Evolutionary conservation across 1,139 yeast genomes (phyloP), one percentile per base, ranked within the genome.

Genomic region (Kluyveromyces sp.): DNA sequence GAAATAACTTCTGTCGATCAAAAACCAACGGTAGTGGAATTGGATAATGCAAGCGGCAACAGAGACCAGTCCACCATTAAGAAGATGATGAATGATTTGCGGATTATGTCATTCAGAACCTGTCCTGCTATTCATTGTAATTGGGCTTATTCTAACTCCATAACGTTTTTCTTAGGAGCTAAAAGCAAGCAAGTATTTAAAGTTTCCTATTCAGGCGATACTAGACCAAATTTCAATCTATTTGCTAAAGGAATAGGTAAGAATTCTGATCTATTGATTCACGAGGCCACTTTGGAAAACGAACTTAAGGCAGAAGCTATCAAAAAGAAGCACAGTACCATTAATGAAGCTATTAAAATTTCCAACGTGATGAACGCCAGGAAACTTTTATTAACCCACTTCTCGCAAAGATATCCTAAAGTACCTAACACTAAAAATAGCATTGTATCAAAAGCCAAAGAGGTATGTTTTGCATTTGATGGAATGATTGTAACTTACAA

Each of bases 131-230:
- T 75, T 34, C 98, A 92, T 63, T 90, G 97, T 62, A 78, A 78
- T 27, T 81, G 83, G 78, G 78, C 97, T 0, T 92, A 90, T 61
- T 83, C 90, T 5, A 81, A 79, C 26, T 67, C 83, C 1, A 68
- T 90, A 10, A 66, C 73, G 0, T 81, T 83, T 52, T 61, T 63
- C 25, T 51, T 60, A 36, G 48, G 51, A 0, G 61, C 64, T 2
- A 62, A 60, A 29, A 54, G 64, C 0, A 46, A 52, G 8, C 50
- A 50, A 32, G 45, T 48, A 10, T 87, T 89, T 68, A 83, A 78
- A 54, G 72, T 90, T 1, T 83, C 97, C 0, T 94, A 87, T 62
- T 88, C 97, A 1, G 98, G 98, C 7, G 99, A 92, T 60, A 88
- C 97, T 0, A 77, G 97, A 57, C 98, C 98, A 1, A 83, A 81